Evolutionary conservation across 2,329 filamentous ascomycete species (phyloP), one percentile per base, ranked within the genome.

Genomic region (Graphium sp.): DNA sequence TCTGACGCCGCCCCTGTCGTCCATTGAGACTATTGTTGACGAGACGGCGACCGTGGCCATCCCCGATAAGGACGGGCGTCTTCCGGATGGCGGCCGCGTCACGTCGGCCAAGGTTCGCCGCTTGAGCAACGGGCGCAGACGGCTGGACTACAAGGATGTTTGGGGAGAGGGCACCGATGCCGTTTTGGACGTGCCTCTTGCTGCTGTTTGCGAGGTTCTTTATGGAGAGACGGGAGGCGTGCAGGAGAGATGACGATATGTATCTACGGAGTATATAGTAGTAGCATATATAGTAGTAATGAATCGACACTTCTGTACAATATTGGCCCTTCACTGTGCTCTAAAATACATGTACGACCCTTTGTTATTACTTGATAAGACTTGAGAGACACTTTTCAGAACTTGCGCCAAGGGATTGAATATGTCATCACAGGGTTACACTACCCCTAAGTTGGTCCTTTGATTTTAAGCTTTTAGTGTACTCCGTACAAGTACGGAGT

Each of bases 81-180:
- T 65, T 27, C 50, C 48, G 29, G 42, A 45, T 14, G 55, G 52
- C 26, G 46, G 41, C 20, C 35, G 37, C 6, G 48, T 45, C 41
- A 44, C 50, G 34, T 49, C 52, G 45, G 42, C 48, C 41, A 43
- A 53, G 39, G 37, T 47, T 29, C 41, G 48, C 19, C 28, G 30
- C 3, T 24, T 35, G 27, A 29, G 18, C n/a, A 28, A 27, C 23
- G 48, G 49, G 22, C 44, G 43, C 18, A 56, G 53, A 21, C 41
- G 37, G 32, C 40, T 66, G 37, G 67, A 83, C 44, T 95, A 89
- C 87, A 74, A 65, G 43, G 66, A 62, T 33, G 63, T 92, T 12
- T 98, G 89, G 89, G 84, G 74, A 43, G 74, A 81, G 41, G 84
- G 89, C 12, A 98, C 89, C 0, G 89, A 98, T 60, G 89, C 84